Base-by-base conservation (phyloP, 179 eudicot species). In the Patellifolia procumbens region DNA sequence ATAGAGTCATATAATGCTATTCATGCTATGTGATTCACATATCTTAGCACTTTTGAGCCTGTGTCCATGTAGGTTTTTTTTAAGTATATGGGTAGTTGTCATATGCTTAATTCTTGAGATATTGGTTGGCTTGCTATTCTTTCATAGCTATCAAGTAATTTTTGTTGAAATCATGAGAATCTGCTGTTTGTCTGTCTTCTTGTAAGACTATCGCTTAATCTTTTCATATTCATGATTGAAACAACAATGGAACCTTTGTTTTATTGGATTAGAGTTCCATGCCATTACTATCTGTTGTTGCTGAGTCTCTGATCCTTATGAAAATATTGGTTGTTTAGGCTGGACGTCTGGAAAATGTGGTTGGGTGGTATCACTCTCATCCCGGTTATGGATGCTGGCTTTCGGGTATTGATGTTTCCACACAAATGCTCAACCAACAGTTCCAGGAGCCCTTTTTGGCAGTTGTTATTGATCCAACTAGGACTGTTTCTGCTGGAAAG, bases 381-480 rank as follows among this genome's bases (percentile, higher is more conserved):
- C 99, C 97, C 45, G 98, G 99, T 74, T 95, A 95, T 80, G 99
- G 99, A 66, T 95, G 99, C 83, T 95, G 99, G 99, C 97, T 95
- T 48, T 95, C 99, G 26, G 98, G 99, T 20, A 95, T 93, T 79
- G 99, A 95, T 84, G 99, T 95, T 59, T 83, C 98, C 7, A 95
- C 99, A 16, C 99, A 95, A 82, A 93, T 95, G 99, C 91, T 93
- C n/a, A 93, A 95, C 74, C 99, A 93, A 80, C 98, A 93, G 75
- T 91, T 24, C 83, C 99, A 95, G 78, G 99, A 95, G 89, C 99
- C 99, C 7, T 95, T 93, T 80, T 78, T 93, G 71, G 99, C 98
- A n/a, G 97, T 95, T 83, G 99, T 95, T 52, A 93, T 95, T 84
- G 99, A 95, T 76, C 99, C 99, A 67, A 95, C 97, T 61, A 86